phyloP scores from a whole-genome alignment of 2,329 filamentous ascomycete species.

The Aspergillus sp. region DNA sequence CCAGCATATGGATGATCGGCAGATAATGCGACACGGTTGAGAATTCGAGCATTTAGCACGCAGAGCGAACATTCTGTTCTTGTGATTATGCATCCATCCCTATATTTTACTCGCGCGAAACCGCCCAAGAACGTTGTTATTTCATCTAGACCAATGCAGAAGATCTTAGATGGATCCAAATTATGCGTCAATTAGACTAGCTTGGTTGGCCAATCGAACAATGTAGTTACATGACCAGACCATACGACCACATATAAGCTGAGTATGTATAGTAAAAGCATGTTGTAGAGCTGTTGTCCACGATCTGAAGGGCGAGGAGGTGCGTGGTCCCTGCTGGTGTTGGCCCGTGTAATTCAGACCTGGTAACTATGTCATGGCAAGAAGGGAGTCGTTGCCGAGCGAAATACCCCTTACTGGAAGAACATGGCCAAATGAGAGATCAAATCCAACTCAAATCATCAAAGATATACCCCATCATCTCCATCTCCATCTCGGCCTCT shows the following conservation, averaged over 20 bases:
- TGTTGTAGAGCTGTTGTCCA: background rate
- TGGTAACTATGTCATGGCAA: background rate
- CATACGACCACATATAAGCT: background rate
- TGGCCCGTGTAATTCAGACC: background rate
- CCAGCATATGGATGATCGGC: slow-evolving; percentile 17
- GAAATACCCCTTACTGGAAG: background rate
- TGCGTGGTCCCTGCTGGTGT: background rate
- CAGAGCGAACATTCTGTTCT: slow-evolving; percentile 29
- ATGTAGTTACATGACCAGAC: background rate
- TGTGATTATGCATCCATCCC: slow-evolving; percentile 16
- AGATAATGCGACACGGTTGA: slow-evolving; percentile 24
- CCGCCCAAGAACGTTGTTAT: background rate
- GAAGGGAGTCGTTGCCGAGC: background rate
- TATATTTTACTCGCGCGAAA: slow-evolving; percentile 2
- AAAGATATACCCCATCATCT: slow-evolving; percentile 32
- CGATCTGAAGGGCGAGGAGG: background rate
- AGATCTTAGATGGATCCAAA: slow-evolving; percentile 14
- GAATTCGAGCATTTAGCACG: slow-evolving; percentile 38
- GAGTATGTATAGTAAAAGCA: background rate
- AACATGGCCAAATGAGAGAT: background rate
- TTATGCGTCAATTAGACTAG: background rate
- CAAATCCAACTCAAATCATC: background rate
- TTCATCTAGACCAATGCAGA: slow-evolving; percentile 15
- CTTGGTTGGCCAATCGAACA: background rate
- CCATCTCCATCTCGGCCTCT: slow-evolving; percentile 1